A percentile compares a stretch with the other conserved stretches of the same genome.
These are phyloP conservation scores for Coniella lustricola DNA, from an alignment of 2,329 filamentous ascomycete genomes.

Conservation along the genomic window DNA sequence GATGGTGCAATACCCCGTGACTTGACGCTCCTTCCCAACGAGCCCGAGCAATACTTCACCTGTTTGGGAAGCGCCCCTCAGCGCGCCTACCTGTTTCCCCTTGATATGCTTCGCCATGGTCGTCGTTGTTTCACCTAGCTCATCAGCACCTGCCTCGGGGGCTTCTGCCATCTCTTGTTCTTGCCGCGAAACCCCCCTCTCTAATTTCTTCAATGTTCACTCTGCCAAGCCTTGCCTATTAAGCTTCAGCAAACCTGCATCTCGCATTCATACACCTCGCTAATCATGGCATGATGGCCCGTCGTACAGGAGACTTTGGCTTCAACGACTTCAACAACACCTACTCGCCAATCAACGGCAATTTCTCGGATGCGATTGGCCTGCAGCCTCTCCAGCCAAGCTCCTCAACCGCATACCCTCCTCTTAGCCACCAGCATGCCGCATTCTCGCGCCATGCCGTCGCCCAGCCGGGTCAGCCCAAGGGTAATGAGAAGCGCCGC, in stretches of 20 bases:
- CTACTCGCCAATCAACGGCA: conserved; percentile 44
- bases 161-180: conserved; percentile 6
- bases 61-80: background rate
- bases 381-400: conserved; percentile 47
- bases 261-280: conserved; percentile 19
- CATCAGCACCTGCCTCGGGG: background rate
- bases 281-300: conserved; percentile 41
- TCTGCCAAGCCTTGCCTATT: background rate
- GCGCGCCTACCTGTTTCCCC: background rate
- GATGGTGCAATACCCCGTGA: conserved; percentile 60
- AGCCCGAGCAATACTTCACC: conserved; percentile 10
- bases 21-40: conserved; percentile 22
- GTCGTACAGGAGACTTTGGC: conserved; percentile 45
- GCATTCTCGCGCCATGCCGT: conserved; percentile 22
- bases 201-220: background rate
- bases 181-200: background rate
- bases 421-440: conserved; percentile 28
- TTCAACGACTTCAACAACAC: conserved; percentile 47
- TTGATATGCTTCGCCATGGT: conserved; percentile 12
- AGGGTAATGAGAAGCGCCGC: conserved; percentile 38
- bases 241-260: background rate
- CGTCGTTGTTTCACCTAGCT: background rate
- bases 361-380: conserved; percentile 35
- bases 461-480: conserved; percentile 21
- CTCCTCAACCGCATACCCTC: conserved; percentile 39